Evolutionary conservation across 495 filamentous ascomycete genomes (phyloP).

Genomic region (Penicillium canescens): DNA sequence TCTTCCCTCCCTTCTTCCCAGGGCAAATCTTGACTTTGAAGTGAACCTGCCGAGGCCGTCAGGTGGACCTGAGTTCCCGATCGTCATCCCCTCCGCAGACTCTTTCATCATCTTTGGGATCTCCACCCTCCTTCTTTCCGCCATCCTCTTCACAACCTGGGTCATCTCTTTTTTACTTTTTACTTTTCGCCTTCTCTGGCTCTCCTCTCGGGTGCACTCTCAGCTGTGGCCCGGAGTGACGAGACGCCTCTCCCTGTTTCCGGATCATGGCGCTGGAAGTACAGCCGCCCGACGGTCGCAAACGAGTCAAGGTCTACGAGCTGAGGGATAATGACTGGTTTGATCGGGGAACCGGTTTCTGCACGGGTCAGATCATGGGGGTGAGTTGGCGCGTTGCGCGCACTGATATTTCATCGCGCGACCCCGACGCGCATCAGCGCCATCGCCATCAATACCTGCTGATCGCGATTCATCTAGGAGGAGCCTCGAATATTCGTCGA

Average conservation of each 20-base stretch:
- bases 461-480: slow-evolving; percentile 48
- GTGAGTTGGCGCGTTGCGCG: slow-evolving; percentile 54
- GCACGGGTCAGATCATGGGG: slow-evolving; percentile 72
- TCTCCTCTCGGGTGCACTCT: slow-evolving; percentile 41
- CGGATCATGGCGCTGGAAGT: slow-evolving; percentile 81
- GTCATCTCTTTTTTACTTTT: slow-evolving; percentile 11
- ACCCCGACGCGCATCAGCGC: slow-evolving; percentile 8
- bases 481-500: slow-evolving; percentile 88
- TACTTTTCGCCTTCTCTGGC: slow-evolving; percentile 19
- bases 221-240: slow-evolving; percentile 42
- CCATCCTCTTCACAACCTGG: slow-evolving; percentile 5
- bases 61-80: slow-evolving; percentile 23
- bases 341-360: slow-evolving; percentile 95
- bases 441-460: slow-evolving; percentile 3
- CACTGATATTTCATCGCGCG: slow-evolving; percentile 9
- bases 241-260: slow-evolving; percentile 36
- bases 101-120: slow-evolving; percentile 22
- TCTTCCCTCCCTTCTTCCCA: not conserved
- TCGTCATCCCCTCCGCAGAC: slow-evolving; percentile 33
- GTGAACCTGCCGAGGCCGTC: slow-evolving; percentile 24
- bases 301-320: slow-evolving; percentile 99
- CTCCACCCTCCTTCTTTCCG: slow-evolving; percentile 13
- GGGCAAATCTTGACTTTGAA: not conserved
- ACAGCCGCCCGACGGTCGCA: slow-evolving; percentile 81
- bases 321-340: slow-evolving; percentile 98